A percentile compares a stretch with the other conserved stretches of the same genome.
phyloP scores from a whole-genome alignment of 345 rosid genomes.

The Aquilaria sinensis region DNA sequence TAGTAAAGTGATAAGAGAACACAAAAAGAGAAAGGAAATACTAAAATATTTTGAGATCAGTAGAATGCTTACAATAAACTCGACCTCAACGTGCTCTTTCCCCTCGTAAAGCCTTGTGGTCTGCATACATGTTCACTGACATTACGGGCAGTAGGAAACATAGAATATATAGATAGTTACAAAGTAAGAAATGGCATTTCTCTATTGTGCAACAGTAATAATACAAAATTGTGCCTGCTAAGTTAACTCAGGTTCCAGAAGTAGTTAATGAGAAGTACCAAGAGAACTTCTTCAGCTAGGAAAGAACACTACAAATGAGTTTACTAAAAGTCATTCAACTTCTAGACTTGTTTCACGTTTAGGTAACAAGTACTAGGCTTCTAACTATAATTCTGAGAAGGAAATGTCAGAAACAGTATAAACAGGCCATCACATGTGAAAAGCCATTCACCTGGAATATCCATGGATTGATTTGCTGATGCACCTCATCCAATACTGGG shows the following conservation, averaged over 20 bases:
- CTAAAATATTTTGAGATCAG: background rate
- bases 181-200: too few relatives aligned
- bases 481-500: slow-evolving; percentile 76
- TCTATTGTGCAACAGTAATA: too few relatives aligned
- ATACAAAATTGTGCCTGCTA: background rate
- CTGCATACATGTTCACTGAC: slow-evolving; percentile 32
- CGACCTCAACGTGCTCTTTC: slow-evolving; percentile 92
- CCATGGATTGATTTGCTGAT: slow-evolving; percentile 75
- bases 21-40: background rate
- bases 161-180: background rate
- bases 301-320: too few relatives aligned
- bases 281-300: too few relatives aligned
- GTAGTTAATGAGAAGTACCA: too few relatives aligned
- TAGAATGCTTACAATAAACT: slow-evolving; percentile 60
- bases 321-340: too few relatives aligned
- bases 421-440: slow-evolving; percentile 9
- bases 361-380: too few relatives aligned
- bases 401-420: too few relatives aligned
- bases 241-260: slow-evolving; percentile 1
- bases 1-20: background rate
- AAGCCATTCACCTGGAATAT: slow-evolving; percentile 64
- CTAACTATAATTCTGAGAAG: too few relatives aligned
- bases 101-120: slow-evolving; percentile 72
- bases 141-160: slow-evolving; percentile 8
- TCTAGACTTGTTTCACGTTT: too few relatives aligned